phyloP scores from a whole-genome alignment of 148 eudicot species.

The Camellia japonica region DNA sequence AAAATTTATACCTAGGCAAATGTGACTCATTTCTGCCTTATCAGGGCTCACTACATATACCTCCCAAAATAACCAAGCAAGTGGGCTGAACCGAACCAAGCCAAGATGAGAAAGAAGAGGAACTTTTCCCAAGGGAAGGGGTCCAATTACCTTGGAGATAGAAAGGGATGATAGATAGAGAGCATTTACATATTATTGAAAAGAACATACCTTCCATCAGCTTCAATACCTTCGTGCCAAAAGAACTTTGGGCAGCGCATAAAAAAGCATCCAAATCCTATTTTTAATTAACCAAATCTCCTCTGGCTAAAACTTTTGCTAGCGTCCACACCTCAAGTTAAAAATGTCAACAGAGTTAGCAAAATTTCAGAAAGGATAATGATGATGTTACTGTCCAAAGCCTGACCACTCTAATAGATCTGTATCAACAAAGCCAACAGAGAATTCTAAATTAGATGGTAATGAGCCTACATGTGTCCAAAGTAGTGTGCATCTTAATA shows the following conservation, averaged over 20 bases:
- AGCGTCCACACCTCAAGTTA: conserved; percentile 46
- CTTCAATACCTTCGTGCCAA: conserved; percentile 7
- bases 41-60: neutral
- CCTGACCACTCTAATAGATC: conserved; percentile 41
- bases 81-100: neutral
- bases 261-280: conserved; percentile 11
- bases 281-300: conserved; percentile 6
- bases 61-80: neutral
- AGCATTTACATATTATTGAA: neutral
- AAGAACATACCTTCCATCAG: conserved; percentile 12
- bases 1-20: neutral
- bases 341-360: conserved; percentile 49
- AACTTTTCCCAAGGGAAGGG: neutral
- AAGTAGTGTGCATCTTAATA: conserved; percentile 21
- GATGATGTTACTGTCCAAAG: conserved; percentile 38
- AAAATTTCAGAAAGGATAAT: conserved; percentile 28
- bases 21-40: neutral
- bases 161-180: neutral
- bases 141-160: neutral
- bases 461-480: conserved; percentile 25
- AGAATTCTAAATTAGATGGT: conserved; percentile 28
- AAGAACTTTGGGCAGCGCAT: conserved; percentile 4
- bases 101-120: neutral
- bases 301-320: conserved; percentile 35
- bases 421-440: conserved; percentile 42